A percentile compares a stretch with the other conserved stretches of the same genome.
Conservation (phyloP, 371 early-diverging fungal genomes). For the Mortierella sp. region DNA sequence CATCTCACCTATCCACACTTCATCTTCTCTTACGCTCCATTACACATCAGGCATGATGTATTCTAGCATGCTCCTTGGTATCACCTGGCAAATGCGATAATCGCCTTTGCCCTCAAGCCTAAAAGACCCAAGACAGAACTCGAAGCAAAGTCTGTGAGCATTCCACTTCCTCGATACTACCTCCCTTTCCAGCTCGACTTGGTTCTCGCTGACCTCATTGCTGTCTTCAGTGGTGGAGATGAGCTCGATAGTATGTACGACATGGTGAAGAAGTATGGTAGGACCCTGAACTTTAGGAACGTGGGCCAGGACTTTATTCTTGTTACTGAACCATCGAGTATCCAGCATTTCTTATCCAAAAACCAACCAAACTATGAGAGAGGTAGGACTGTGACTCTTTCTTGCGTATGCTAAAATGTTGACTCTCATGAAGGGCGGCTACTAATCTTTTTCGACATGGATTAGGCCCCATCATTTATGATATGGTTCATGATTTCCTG, state of each 20-base stretch:
- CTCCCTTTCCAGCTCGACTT: slow-evolving; percentile 5
- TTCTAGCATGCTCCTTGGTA: not conserved
- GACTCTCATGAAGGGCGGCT: too few relatives aligned
- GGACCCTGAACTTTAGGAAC: not conserved
- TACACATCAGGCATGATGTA: not conserved
- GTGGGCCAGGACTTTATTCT: not conserved
- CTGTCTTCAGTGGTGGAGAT: not conserved
- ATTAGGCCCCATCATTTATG: not conserved
- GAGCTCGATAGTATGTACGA: not conserved
- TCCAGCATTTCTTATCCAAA: not conserved
- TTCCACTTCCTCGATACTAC: not conserved
- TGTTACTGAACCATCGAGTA: not conserved
- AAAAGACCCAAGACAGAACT: slow-evolving; percentile 1
- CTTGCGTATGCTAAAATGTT: too few relatives aligned
- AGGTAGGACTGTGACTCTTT: not conserved
- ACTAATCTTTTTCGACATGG: not conserved
- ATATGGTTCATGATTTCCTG: not conserved
- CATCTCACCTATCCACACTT: too few relatives aligned
- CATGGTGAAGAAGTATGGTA: not conserved
- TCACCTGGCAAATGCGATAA: not conserved
- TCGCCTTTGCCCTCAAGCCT: not conserved
- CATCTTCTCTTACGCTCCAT: too few relatives aligned
- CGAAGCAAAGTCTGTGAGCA: not conserved
- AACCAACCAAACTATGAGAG: not conserved
- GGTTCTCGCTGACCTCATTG: not conserved